Evolutionary conservation across 441 rosid species (phyloP).

Genomic region (Pelargonium fulgidum): DNA sequence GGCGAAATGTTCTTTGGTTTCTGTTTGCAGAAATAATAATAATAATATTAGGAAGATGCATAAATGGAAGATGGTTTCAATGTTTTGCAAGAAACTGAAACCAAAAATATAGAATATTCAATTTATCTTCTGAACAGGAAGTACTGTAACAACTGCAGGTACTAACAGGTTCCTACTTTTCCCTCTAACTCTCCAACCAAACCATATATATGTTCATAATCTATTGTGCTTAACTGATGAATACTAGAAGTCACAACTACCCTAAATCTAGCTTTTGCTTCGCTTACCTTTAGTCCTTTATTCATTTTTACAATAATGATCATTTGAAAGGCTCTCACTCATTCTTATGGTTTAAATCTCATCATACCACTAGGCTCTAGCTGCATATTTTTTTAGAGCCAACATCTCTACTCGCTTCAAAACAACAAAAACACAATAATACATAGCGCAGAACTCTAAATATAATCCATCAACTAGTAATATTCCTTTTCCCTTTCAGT

Average conservation of each 20-base stretch:
- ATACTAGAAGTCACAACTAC: too few species aligned
- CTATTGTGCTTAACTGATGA: too few species aligned
- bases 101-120: background rate
- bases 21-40: conserved; percentile 32
- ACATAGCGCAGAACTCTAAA: too few species aligned
- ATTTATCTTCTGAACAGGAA: background rate
- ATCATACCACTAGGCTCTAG: too few species aligned
- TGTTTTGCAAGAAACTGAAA: background rate
- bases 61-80: background rate
- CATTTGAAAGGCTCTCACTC: background rate
- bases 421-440: too few species aligned
- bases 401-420: too few species aligned
- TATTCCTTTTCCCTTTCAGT: too few species aligned
- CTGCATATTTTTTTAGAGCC: too few species aligned
- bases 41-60: conserved; percentile 16
- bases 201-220: background rate
- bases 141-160: background rate
- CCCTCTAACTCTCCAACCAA: background rate
- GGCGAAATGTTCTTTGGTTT: conserved; percentile 94
- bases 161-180: background rate
- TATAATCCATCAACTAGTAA: too few species aligned
- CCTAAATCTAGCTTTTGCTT: background rate
- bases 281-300: background rate
- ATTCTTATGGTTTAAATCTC: too few species aligned
- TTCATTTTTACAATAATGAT: background rate